Base-by-base conservation (phyloP, 768 basidiomycete species). In the Pulveroboletus frians region DNA sequence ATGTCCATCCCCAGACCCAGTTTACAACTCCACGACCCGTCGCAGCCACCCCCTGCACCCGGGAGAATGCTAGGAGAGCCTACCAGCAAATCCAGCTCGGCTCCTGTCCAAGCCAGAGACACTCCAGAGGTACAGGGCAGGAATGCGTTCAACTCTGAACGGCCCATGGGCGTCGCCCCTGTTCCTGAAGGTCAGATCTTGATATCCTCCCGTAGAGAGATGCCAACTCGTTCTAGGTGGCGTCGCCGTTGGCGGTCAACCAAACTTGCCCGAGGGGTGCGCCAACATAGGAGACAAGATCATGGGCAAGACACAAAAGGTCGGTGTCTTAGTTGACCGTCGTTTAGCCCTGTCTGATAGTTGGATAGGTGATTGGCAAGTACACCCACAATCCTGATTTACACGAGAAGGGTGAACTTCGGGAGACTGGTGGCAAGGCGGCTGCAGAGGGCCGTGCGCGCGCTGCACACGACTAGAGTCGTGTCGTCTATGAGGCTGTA, bases 291-390 rank as follows among this genome's bases (percentile, higher is more conserved):
- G 71, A 8, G 82, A 84, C 65, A 83, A 78, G 63, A 50, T 81
- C 18, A 54, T 80, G 31, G 81, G 82, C 3, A 83, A 83, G 68
- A 70, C 76, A 0, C 71, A 83, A 56, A 75, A 83, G 73, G 81
- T 79, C 13, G 2, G 59, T 50, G 4, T 20, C 30, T 46, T 6
- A 11, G 10, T 26, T 3, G 5, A 1, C 0, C 23, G 15, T 13
- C 4, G 3, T 17, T 8, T 1, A 1, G 17, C n/a, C 30, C 42
- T 41, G 4, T 7, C 36, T 62, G 9, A 63, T 5, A 1, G 29
- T 9, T 29, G 5, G 18, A 18, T 39, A 81, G 79, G 64, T 80
- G 36, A 55, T 75, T 26, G 80, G 81, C 8, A 82, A 83, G 61
- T 46, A 69, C 31, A 65, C 67, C 13, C 46, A 71, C 18, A 79